These are phyloP conservation scores for Tilletia caries DNA, from an alignment of 1,284 basidiomycete species.

Conservation along the genomic window DNA sequence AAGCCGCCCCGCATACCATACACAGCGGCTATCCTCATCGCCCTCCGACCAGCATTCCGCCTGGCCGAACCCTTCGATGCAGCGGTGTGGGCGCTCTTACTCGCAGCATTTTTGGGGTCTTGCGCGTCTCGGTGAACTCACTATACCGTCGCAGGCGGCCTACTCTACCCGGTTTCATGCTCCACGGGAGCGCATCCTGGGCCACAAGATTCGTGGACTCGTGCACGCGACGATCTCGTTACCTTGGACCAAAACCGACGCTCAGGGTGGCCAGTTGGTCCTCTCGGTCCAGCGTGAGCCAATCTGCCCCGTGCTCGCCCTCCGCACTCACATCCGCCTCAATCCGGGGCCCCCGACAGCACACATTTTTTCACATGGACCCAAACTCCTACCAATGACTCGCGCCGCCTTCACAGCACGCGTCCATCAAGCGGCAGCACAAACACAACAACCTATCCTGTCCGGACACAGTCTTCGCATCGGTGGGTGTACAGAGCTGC, in stretches of 20 bases:
- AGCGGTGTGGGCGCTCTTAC: neutral
- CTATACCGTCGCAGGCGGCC: neutral
- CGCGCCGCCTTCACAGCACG: neutral
- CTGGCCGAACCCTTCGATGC: neutral
- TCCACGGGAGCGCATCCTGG: neutral
- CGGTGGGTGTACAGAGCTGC: neutral
- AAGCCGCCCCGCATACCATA: no score
- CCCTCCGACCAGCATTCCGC: neutral
- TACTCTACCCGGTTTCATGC: neutral
- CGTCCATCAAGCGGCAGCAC: neutral
- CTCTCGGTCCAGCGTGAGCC: neutral
- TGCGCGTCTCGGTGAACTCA: neutral
- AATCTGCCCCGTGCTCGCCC: neutral
- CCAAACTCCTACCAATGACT: neutral
- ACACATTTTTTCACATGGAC: neutral
- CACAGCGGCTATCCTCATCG: no score
- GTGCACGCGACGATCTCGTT: neutral
- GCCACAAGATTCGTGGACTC: neutral
- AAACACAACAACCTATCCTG: neutral
- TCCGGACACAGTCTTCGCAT: neutral
- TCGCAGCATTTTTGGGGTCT: neutral
- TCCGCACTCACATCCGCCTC: neutral
- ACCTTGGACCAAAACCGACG: neutral
- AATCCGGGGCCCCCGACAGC: neutral
- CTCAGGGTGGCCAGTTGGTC: neutral